These are phyloP conservation scores for Cercospora sojina DNA, from an alignment of 2,329 filamentous ascomycete species.

Conservation along the genomic window DNA sequence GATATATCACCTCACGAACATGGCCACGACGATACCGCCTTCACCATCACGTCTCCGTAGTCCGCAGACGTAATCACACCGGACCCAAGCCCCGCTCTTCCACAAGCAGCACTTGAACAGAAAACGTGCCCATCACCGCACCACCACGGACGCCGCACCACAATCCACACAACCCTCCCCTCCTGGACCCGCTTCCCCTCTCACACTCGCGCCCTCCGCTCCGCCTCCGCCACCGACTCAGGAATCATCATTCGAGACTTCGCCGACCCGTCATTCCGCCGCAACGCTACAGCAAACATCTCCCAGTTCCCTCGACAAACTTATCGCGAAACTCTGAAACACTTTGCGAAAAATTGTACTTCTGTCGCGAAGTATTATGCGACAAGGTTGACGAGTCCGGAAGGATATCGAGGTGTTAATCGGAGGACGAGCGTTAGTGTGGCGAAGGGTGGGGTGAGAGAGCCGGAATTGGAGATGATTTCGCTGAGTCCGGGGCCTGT, in stretches of 20 bases:
- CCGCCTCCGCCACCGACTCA: constrained; percentile 40
- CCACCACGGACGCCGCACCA: background rate
- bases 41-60: constrained; percentile 9
- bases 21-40: background rate
- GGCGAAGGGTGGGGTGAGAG: constrained; percentile 44
- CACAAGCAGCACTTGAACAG: background rate
- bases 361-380: constrained; percentile 48
- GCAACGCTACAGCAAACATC: background rate
- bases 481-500: constrained; percentile 12
- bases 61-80: background rate
- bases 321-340: constrained; percentile 19
- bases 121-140: background rate
- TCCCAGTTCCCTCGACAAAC: constrained; percentile 12
- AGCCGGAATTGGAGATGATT: constrained; percentile 51
- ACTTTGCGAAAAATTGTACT: constrained; percentile 37
- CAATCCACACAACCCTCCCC: constrained; percentile 32
- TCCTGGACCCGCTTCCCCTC: constrained; percentile 50
- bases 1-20: background rate
- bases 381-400: constrained; percentile 44
- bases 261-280: constrained; percentile 6
- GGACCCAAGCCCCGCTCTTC: background rate
- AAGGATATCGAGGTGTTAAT: constrained; percentile 45
- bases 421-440: constrained; percentile 45
- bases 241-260: constrained; percentile 39
- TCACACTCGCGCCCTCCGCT: constrained; percentile 45